phyloP scores from a whole-genome alignment of 2,329 filamentous ascomycete genomes.

The Bimuria novae-zelandiae region DNA sequence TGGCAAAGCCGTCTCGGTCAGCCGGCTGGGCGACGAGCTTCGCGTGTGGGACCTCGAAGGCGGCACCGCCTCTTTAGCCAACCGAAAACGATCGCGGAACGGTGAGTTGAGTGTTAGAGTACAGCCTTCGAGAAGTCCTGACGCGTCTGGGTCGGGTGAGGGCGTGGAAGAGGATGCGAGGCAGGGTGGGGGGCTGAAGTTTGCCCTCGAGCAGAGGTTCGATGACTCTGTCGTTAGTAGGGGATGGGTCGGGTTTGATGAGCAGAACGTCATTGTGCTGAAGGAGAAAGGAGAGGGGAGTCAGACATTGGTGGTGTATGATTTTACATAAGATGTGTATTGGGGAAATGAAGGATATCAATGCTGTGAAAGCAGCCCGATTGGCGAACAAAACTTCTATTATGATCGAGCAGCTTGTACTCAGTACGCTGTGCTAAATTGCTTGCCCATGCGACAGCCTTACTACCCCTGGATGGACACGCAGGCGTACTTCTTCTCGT shows the following conservation, averaged over 20 bases:
- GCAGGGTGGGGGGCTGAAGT: slow-evolving; percentile 38
- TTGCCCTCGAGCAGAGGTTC: slow-evolving; percentile 42
- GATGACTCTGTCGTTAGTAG: slow-evolving; percentile 52
- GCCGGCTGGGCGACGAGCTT: slow-evolving; percentile 68
- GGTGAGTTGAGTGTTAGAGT: slow-evolving; percentile 61
- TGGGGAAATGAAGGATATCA: too few species aligned
- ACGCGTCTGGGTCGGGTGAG: slow-evolving; percentile 21
- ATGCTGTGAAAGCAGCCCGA: too few species aligned
- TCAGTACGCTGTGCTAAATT: too few species aligned
- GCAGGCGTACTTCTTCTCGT: too few species aligned
- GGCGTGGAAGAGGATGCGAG: slow-evolving; percentile 28
- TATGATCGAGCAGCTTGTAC: too few species aligned
- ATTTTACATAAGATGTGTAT: slow-evolving; percentile 66
- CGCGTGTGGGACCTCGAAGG: slow-evolving; percentile 90
- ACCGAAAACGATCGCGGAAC: slow-evolving; percentile 47
- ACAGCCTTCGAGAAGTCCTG: slow-evolving; percentile 43
- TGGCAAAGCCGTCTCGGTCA: slow-evolving; percentile 90
- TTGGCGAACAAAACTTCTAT: too few species aligned
- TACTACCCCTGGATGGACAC: too few species aligned
- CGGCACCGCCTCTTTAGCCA: slow-evolving; percentile 56
- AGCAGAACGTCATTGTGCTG: slow-evolving; percentile 87
- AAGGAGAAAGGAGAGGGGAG: slow-evolving; percentile 70
- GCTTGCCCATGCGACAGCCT: too few species aligned
- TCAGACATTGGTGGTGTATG: slow-evolving; percentile 80
- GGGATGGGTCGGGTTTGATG: slow-evolving; percentile 83